These are phyloP conservation scores for Marvania coccoides DNA, from an alignment of 139 green algal species.

Conservation along the genomic window DNA sequence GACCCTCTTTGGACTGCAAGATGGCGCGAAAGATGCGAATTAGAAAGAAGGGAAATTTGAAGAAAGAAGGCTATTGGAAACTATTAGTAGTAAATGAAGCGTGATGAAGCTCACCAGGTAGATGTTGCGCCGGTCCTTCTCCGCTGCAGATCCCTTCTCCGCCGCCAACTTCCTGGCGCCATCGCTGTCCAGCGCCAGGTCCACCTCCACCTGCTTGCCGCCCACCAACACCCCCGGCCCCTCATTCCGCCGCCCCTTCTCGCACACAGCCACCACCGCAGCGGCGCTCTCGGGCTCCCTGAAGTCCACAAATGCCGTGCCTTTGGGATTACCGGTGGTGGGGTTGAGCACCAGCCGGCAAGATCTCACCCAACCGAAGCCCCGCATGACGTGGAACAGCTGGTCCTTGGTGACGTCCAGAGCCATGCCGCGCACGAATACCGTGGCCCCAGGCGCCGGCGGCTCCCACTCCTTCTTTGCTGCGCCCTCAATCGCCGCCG, in stretches of 20 bases:
- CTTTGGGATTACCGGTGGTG: slow-evolving; percentile 63
- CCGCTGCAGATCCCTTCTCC: not conserved
- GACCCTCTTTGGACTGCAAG: slow-evolving; percentile 68
- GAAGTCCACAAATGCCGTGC: slow-evolving; percentile 89
- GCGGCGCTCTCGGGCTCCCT: slow-evolving; percentile 25
- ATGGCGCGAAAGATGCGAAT: too few species aligned
- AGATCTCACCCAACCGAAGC: slow-evolving; percentile 50
- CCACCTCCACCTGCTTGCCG: slow-evolving; percentile 54
- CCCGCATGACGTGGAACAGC: slow-evolving; percentile 42
- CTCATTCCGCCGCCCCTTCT: slow-evolving; percentile 33
- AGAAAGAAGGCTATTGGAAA: too few species aligned
- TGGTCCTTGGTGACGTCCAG: slow-evolving; percentile 45
- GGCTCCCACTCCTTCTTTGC: not conserved
- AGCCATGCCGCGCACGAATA: slow-evolving; percentile 73
- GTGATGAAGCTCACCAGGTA: slow-evolving; percentile 54
- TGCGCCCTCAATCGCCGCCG: not conserved
- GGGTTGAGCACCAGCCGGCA: slow-evolving; percentile 77
- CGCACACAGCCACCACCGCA: slow-evolving; percentile 49
- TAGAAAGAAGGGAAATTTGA: too few species aligned
- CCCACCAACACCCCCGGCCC: slow-evolving; percentile 53
- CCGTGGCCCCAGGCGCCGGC: slow-evolving; percentile 26
- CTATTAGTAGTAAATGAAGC: too few species aligned
- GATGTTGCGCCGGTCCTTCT: slow-evolving; percentile 74
- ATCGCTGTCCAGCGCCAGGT: slow-evolving; percentile 67
- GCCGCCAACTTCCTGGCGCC: slow-evolving; percentile 45